Base-by-base conservation (phyloP, 768 basidiomycete genomes). In the Hypholoma fasciculare region DNA sequence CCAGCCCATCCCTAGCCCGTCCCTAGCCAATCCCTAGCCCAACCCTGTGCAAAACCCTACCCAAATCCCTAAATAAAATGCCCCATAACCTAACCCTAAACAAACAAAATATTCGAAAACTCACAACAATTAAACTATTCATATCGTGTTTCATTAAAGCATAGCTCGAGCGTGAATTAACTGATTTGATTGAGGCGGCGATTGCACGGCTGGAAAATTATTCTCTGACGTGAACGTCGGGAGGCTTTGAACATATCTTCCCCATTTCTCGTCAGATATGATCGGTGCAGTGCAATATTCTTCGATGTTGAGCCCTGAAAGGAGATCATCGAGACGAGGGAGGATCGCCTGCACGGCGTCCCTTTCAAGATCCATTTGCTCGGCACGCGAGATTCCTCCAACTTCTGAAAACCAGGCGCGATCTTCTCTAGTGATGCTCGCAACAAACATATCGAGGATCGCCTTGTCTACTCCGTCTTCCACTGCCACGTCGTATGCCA, bases 401-500 rank as follows among this genome's bases (percentile, higher is more conserved):
- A 74, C 61, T 61, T 79, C 78, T 1, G 69, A 58, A 58, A 76
- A 80, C 79, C 80, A 81, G 0, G 72, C 72, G 9, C 72, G 56
- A 50, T 80, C 78, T 12, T 61, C 61, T 61, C 66, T 65, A 26
- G 79, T 67, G 17, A 68, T 67, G 13, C 63, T 64, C 3, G 72
- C 69, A 16, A 71, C 73, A 58, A 75, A 83, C 17, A 83, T 50
- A 42, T 76, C 72, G 23, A 77, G 59, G 13, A 83, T 61, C 1
- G 58, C 59, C 17, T 58, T 50, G 7, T 67, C 63, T 0, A 81
- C 43, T 1, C 66, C 66, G 1, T 52, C 63, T 0, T 53, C 61
- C 2, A 74, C 54, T 1, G 75, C 79, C 0, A 76, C 77, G 1
- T 79, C 77, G 56, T 79, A 78, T 1, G 79, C 77, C 54, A 81